Conservation (phyloP, 352 stramenopile species). For the Detonula confervacea region DNA sequence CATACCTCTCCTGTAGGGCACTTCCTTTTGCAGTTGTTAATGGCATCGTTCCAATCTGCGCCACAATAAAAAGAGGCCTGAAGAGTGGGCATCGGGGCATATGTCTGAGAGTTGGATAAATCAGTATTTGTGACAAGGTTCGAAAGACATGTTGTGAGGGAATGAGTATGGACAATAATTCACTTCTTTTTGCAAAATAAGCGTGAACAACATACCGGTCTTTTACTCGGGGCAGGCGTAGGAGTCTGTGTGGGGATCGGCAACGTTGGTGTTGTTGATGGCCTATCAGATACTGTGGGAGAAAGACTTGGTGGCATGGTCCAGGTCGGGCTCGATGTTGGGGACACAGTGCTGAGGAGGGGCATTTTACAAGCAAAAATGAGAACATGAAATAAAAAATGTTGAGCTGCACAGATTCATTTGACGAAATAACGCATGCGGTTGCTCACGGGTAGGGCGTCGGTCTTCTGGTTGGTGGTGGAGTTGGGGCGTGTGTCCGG, state of each 20-base stretch:
- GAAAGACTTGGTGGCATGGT: slow-evolving; percentile 19
- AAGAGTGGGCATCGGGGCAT: slow-evolving; percentile 35
- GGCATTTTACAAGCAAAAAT: not conserved
- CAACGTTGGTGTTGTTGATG: slow-evolving; percentile 30
- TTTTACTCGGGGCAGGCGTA: slow-evolving; percentile 37
- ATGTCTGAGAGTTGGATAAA: slow-evolving; percentile 26
- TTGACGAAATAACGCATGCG: too few species aligned
- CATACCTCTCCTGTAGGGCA: slow-evolving; percentile 56
- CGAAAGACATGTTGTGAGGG: not conserved
- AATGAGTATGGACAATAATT: not conserved
- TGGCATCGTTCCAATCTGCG: slow-evolving; percentile 53
- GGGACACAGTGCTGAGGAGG: not conserved
- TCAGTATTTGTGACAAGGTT: not conserved
- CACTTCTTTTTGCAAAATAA: slow-evolving; percentile 15
- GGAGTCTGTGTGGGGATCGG: slow-evolving; percentile 39
- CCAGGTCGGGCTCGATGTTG: slow-evolving; percentile 7
- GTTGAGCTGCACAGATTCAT: slow-evolving; percentile 1
- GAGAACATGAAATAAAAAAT: not conserved
- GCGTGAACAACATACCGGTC: slow-evolving; percentile 33
- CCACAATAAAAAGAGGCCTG: slow-evolving; percentile 53
- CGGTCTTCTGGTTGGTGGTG: slow-evolving; percentile 40
- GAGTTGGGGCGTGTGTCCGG: slow-evolving; percentile 48
- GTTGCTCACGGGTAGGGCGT: slow-evolving; percentile 38
- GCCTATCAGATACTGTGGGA: slow-evolving; percentile 18
- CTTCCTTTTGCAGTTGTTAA: slow-evolving; percentile 51